Evolutionary conservation across 805 yeast genomes (phyloP), one percentile per base, ranked within the genome.

Genomic region (Candida krabiensis): DNA sequence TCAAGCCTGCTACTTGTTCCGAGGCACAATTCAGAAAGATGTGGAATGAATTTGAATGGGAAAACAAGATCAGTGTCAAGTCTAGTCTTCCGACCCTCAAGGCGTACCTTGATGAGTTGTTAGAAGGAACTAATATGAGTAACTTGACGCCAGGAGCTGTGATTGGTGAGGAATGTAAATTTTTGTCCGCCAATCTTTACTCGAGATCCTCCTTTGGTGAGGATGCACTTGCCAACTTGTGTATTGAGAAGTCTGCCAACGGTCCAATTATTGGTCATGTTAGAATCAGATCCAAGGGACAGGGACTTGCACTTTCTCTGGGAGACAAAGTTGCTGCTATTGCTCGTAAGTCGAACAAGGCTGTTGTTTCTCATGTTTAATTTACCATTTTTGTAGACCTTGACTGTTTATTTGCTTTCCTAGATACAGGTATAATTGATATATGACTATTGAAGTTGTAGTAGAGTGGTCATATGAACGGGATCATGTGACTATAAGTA

Each of bases 11-110:
- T n/a, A 75, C 77, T 17, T 86, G 96, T 62, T 70, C 89, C 12
- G 98, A 91, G 66, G 79, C 81, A 30, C 84, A 79, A 51, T 93
- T 93, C 85, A 85, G 99, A 58, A 77, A 81, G 55, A 91, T 90
- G 98, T 93, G 99, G 99, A 88, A 89, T 61, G 97, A 90, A 62
- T 93, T 95, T 60, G 99, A 93, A 68, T 93, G 99, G 99, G 99
- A 93, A 66, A 93, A 93, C 71, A 93, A 93, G 71, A 90, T 93
- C 52, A 86, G 90, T 43, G 86, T 93, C 60, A 81, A 83, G 50
- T 79, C 95, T 2, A 74, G 71, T 37, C 70, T 82, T 47, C 62
- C 75, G 22, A 67, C 86, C 2, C 73, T 95, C 56, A 81, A 83
- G 57, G 86, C 78, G 32, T 93, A 87, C 64, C 71, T 93, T 62